phyloP scores from a whole-genome alignment of 331 rosid species.

The Saraca asoca region DNA sequence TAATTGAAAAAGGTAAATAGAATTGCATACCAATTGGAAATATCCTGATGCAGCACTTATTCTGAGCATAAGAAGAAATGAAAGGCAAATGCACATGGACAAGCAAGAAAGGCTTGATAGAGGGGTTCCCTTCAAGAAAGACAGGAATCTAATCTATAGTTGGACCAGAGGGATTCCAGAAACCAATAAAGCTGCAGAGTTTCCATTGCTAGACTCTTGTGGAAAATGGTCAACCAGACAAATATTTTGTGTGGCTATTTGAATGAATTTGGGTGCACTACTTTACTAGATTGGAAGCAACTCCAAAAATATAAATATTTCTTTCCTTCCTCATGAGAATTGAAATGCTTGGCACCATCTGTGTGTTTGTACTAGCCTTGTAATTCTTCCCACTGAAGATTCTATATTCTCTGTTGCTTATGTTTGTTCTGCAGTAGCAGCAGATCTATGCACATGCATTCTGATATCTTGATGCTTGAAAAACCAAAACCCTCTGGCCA shows the following conservation, averaged over 20 bases:
- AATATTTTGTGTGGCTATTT: constrained; percentile 30
- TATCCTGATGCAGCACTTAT: no score
- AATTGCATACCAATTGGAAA: no score
- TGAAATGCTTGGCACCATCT: constrained; percentile 36
- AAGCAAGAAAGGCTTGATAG: not conserved
- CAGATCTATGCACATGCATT: constrained; percentile 37
- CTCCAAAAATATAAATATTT: constrained; percentile 1
- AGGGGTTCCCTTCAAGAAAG: constrained; percentile 28
- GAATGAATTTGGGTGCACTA: no score
- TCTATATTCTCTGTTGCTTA: constrained; percentile 9
- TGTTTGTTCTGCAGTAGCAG: constrained; percentile 25
- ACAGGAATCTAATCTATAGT: constrained; percentile 41
- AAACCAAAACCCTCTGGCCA: not conserved
- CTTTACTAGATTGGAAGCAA: constrained; percentile 34
- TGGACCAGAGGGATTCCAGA: constrained; percentile 32
- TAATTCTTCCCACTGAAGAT: constrained; percentile 27
- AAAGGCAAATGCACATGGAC: no score
- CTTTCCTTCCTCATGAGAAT: constrained; percentile 18
- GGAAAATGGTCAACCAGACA: constrained; percentile 36
- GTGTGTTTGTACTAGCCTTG: constrained; percentile 40
- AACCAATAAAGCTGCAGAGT: constrained; percentile 44
- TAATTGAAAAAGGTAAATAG: no score
- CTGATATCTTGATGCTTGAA: constrained; percentile 14
- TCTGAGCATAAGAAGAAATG: no score
- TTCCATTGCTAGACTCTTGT: constrained; percentile 34